Base-by-base conservation (phyloP, 768 basidiomycete species). In the Phlebiopsis gigantea region DNA sequence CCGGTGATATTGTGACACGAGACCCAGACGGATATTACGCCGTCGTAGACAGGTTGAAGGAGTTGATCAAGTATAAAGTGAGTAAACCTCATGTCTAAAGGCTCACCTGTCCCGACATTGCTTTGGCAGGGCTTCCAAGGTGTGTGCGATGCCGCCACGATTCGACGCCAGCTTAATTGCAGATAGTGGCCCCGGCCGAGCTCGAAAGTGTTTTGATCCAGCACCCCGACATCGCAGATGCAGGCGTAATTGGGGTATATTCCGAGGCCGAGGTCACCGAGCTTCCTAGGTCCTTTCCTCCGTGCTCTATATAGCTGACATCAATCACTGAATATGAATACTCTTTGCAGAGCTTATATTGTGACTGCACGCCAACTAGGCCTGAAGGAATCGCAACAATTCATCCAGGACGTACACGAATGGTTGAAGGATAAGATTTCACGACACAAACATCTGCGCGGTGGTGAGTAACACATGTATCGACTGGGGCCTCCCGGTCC, bases 151-250 rank as follows among this genome's bases (percentile, higher is more conserved):
- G n/a, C n/a, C n/a, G n/a, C n/a, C 54, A n/a, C 19, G 28, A n/a
- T 10, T n/a, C n/a, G n/a, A n/a, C n/a, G n/a, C n/a, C n/a, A n/a
- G n/a, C n/a, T n/a, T n/a, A n/a, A n/a, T n/a, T n/a, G n/a, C n/a
- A 24, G 21, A 42, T 62, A 90, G 92, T 94, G n/a, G 83, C 93
- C 5, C 92, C 92, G 0, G 92, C 93, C 1, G 92, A 93, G 62
- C 78, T 95, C 2, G 93, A 95, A 64, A 80, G 82, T 25, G 72
- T 91, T 0, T 77, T 94, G 0, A 71, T 93, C 12, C 80, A 81
- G 4, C 87, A 93, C 62, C 84, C 87, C 1, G 80, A 85, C 0
- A 75, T 96, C 14, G 85, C 82, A 2, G 93, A 97, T 63, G 79
- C 78, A 1, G 92, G 85, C 8, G 92, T 96, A n/a, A 86, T 94